Evolutionary conservation across 768 basidiomycete genomes (phyloP).

Genomic region (Botryobasidium botryosum): DNA sequence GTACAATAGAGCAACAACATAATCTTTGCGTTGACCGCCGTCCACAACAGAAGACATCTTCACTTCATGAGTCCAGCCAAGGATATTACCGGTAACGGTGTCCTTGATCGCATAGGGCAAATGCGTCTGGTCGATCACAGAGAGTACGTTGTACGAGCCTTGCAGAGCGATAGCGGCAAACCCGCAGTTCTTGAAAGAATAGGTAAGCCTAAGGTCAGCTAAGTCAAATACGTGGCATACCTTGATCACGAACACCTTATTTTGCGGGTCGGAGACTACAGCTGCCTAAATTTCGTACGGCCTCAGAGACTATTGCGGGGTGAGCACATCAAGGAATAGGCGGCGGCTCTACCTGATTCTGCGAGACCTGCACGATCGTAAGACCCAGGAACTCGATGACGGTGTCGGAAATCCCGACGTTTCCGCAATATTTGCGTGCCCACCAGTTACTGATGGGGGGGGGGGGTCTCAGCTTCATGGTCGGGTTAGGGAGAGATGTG

Average conservation of each 20-base stretch:
- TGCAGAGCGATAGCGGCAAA: conserved; percentile 59
- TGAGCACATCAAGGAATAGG: too few species aligned
- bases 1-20: conserved; percentile 65
- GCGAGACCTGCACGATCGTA: conserved; percentile 73
- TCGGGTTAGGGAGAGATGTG: conserved; percentile 4
- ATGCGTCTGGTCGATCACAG: conserved; percentile 75
- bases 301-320: conserved; percentile 56
- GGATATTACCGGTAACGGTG: conserved; percentile 30
- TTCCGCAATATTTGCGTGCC: conserved; percentile 58
- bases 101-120: conserved; percentile 33
- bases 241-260: conserved; percentile 55
- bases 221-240: conserved; percentile 7
- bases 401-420: conserved; percentile 58
- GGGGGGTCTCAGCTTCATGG: neutral
- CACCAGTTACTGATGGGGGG: conserved; percentile 42
- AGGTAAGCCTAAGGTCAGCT: neutral
- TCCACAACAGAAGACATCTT: conserved; percentile 50
- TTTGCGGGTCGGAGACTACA: conserved; percentile 21
- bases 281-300: conserved; percentile 27
- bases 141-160: conserved; percentile 62
- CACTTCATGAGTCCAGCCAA: conserved; percentile 68
- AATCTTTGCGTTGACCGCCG: conserved; percentile 45
- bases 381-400: conserved; percentile 67
- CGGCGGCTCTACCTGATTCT: conserved; percentile 65
- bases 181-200: conserved; percentile 18